Conservation (phyloP, 768 basidiomycete genomes). For the Crepidotus variabilis region DNA sequence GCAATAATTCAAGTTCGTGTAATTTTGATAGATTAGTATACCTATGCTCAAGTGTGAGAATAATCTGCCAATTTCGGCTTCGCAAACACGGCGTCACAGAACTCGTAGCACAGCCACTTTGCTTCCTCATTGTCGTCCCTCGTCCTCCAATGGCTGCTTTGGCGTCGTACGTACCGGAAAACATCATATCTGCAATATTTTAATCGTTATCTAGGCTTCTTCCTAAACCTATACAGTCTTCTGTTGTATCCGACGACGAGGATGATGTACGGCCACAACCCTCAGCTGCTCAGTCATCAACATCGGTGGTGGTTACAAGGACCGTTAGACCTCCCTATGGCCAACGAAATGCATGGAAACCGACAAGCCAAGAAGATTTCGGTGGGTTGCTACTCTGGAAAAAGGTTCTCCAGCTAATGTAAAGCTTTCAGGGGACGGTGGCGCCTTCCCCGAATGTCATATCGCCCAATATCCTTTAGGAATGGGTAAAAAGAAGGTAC, state of each 20-base stretch:
- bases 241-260: conserved; percentile 58
- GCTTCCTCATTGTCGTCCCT: not conserved
- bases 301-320: conserved; percentile 41
- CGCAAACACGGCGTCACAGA: not conserved
- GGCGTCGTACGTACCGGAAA: conserved; percentile 57
- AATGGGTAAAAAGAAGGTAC: conserved; percentile 92
- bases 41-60: not conserved
- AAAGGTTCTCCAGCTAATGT: conserved; percentile 3
- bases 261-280: conserved; percentile 37
- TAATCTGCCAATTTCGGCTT: not conserved
- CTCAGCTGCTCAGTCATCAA: conserved; percentile 27
- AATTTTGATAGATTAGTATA: too few species aligned
- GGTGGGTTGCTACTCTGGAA: conserved; percentile 40
- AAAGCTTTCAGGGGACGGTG: conserved; percentile 62
- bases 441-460: conserved; percentile 93
- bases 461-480: conserved; percentile 95
- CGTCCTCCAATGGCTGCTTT: conserved; percentile 53
- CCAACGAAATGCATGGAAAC: conserved; percentile 82
- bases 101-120: not conserved
- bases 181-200: not conserved
- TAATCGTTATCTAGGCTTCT: conserved; percentile 47
- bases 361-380: conserved; percentile 78
- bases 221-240: conserved; percentile 59
- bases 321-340: conserved; percentile 78
- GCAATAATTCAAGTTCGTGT: not conserved